Percentiles rank a stretch among this genome's conserved stretches.
These are phyloP conservation scores for Saccharomycopsis amapae DNA, from an alignment of 805 yeast genomes.

Conservation along the genomic window DNA sequence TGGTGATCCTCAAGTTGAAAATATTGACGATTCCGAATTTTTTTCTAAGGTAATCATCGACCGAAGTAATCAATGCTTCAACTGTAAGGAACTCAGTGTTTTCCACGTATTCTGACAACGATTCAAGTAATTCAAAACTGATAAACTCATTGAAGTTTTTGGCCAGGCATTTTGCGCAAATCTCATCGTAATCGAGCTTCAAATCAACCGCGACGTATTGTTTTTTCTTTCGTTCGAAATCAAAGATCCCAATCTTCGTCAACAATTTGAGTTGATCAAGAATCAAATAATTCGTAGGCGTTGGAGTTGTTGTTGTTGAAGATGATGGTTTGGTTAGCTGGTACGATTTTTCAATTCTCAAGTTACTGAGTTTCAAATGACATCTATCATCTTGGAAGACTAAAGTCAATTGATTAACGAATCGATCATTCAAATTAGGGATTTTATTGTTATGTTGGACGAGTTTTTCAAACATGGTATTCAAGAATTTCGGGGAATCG, in stretches of 20 bases:
- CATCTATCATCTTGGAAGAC: slow-evolving; percentile 24
- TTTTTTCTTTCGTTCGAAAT: slow-evolving; percentile 75
- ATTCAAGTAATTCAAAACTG: slow-evolving; percentile 39
- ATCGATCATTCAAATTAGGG: slow-evolving; percentile 35
- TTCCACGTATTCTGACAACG: slow-evolving; percentile 57
- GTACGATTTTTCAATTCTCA: slow-evolving; percentile 15
- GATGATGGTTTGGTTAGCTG: slow-evolving; percentile 8
- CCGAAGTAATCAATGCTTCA: slow-evolving; percentile 78
- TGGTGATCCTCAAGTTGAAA: slow-evolving; percentile 47
- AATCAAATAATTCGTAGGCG: slow-evolving; percentile 24
- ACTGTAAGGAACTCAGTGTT: slow-evolving; percentile 81
- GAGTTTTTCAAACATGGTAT: slow-evolving; percentile 38
- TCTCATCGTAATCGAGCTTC: slow-evolving; percentile 35
- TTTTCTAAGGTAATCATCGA: slow-evolving; percentile 51
- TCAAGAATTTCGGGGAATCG: slow-evolving; percentile 36
- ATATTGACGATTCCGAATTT: slow-evolving; percentile 35
- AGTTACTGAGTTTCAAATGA: slow-evolving; percentile 30
- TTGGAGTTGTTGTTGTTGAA: slow-evolving; percentile 9
- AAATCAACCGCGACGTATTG: slow-evolving; percentile 66
- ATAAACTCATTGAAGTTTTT: slow-evolving; percentile 20
- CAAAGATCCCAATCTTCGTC: slow-evolving; percentile 88
- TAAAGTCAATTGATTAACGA: slow-evolving; percentile 40
- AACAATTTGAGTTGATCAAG: slow-evolving; percentile 51
- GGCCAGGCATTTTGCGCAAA: slow-evolving; percentile 21
- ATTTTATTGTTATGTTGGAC: slow-evolving; percentile 32